These are phyloP conservation scores for Cordia subcordata DNA, from an alignment of 257 asterid species.

Conservation along the genomic window DNA sequence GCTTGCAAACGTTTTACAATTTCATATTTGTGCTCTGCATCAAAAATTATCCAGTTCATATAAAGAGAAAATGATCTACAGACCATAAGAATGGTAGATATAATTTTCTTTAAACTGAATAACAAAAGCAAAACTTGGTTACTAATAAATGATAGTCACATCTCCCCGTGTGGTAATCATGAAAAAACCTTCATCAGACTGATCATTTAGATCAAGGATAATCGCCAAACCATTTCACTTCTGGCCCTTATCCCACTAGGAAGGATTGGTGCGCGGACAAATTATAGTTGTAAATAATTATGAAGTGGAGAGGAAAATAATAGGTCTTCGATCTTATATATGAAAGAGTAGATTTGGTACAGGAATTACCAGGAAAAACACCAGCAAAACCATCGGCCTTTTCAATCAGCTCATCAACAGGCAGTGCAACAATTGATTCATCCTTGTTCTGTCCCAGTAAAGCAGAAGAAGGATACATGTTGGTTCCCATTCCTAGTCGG, in stretches of 20 bases:
- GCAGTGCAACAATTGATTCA: slow-evolving; percentile 46
- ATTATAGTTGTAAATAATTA: no score
- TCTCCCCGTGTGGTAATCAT: no score
- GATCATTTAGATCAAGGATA: no score
- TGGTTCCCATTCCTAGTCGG: slow-evolving; percentile 85
- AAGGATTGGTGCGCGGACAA: no score
- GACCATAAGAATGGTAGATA: not conserved
- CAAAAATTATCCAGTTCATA: not conserved
- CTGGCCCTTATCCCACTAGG: no score
- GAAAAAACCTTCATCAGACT: no score
- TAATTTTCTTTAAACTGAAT: no score
- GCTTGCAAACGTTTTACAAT: slow-evolving; percentile 76
- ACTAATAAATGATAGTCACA: no score
- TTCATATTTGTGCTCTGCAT: slow-evolving; percentile 74
- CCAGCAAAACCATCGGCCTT: slow-evolving; percentile 90
- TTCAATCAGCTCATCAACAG: slow-evolving; percentile 68
- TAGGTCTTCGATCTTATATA: not conserved
- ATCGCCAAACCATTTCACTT: no score
- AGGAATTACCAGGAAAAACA: slow-evolving; percentile 63
- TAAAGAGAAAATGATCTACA: not conserved
- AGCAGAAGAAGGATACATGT: slow-evolving; percentile 82
- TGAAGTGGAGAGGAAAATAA: not conserved
- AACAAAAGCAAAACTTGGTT: no score
- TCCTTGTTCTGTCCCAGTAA: slow-evolving; percentile 64
- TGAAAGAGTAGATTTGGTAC: not conserved